phyloP scores from a whole-genome alignment of 2,329 filamentous ascomycete genomes.

The Ilyonectria sp. region DNA sequence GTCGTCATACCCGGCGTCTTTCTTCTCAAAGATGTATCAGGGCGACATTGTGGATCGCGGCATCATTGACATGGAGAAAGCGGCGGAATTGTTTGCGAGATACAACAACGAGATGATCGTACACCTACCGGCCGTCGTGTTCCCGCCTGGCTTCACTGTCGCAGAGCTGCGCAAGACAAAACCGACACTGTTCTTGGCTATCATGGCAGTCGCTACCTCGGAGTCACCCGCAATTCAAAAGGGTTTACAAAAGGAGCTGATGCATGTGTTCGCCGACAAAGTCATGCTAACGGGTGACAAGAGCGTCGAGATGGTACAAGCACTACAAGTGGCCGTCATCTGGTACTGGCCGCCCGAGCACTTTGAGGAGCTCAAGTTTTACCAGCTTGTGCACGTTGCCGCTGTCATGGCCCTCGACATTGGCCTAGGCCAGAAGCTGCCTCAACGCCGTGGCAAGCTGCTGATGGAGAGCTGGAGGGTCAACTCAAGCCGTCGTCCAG shows the following conservation, averaged over 20 bases:
- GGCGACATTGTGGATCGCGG: constrained; percentile 72
- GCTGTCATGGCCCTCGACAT: constrained; percentile 88
- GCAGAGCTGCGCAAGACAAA: constrained; percentile 70
- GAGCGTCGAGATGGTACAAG: constrained; percentile 86
- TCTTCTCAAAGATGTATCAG: constrained; percentile 48
- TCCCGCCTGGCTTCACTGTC: constrained; percentile 67
- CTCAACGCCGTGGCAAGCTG: constrained; percentile 39
- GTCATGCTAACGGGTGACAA: constrained; percentile 84
- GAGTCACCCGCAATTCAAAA: constrained; percentile 71
- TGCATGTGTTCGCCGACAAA: constrained; percentile 81
- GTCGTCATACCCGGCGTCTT: constrained; percentile 33
- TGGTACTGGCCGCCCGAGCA: constrained; percentile 91
- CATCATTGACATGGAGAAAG: constrained; percentile 69
- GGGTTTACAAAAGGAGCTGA: constrained; percentile 77
- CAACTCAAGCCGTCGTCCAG: constrained; percentile 57
- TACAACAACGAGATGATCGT: constrained; percentile 73
- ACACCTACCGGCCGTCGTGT: constrained; percentile 75
- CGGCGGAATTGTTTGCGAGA: constrained; percentile 68
- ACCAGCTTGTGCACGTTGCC: constrained; percentile 86
- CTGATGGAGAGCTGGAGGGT: constrained; percentile 55
- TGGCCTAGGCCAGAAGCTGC: constrained; percentile 72
- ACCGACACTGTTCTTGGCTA: constrained; percentile 78
- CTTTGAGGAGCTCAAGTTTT: constrained; percentile 91
- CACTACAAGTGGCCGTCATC: constrained; percentile 80
- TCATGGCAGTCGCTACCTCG: constrained; percentile 77